Base-by-base conservation (phyloP, 108 stramenopile species). In the Discostella pseudostelligera region DNA sequence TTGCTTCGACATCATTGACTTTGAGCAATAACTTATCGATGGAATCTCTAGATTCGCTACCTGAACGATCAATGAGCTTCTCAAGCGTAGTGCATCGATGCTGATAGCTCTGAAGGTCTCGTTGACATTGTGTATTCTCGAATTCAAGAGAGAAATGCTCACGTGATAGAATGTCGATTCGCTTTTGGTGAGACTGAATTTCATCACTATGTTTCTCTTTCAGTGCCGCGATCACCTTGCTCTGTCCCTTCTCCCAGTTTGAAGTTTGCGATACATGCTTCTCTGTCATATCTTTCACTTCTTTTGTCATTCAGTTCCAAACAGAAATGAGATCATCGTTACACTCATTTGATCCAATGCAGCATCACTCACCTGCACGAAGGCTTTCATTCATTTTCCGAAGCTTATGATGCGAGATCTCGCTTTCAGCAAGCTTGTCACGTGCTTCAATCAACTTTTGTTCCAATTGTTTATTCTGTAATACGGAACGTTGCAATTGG, bases 71-170 rank as follows among this genome's bases (percentile, higher is more conserved):
- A 0, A 65, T 26, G 0, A n/a, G 24, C 8, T 62, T 66, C 39
- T 70, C 64, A 36, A 61, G 10, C 13, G 76, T 26, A 43, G 10
- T 20, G 29, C 59, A 66, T 39, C 76, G 63, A 13, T 59, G 62
- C 0, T 78, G 57, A 8, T 40, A 60, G 44, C 65, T 66, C 28
- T 66, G 58, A 21, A 46, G 51, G 10, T 78, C 76, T 47, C 76
- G 36, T 58, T 70, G 50, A 16, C 25, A 65, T 21, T 25, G 55
- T 26, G 69, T 21, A 14, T 35, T 59, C 16, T 70, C 76, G 59
- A 32, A 66, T 37, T 78, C 76, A 21, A 70, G 32, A 36, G 12
- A 14, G 14, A 51, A 46, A 14, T 65, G 50, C 2, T 16, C 22
- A n/a, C 69, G 48, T 24, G 28, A 56, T 60, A 78, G 62, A 5